Conservation (phyloP, 2,329 filamentous ascomycete species). For the Zymoseptoria pseudotritici region DNA sequence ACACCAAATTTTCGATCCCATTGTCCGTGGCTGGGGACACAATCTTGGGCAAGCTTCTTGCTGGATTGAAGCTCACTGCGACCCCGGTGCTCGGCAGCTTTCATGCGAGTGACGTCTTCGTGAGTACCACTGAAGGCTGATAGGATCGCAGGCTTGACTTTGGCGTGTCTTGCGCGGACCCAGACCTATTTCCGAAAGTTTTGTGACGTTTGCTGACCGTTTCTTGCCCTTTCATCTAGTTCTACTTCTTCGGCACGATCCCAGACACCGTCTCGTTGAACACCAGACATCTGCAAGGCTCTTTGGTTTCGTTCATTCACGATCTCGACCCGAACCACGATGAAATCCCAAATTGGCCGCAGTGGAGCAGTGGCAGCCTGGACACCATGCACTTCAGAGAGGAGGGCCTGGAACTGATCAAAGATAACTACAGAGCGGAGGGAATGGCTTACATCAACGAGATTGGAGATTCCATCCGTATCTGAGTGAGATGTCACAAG, state of each 20-base stretch:
- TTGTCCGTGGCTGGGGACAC: constrained; percentile 1
- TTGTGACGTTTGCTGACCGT: not conserved
- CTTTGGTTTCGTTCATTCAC: constrained; percentile 11
- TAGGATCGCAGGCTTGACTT: not conserved
- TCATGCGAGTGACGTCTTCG: constrained; percentile 12
- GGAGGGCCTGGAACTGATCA: constrained; percentile 9
- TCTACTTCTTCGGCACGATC: constrained; percentile 8
- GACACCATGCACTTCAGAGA: constrained; percentile 8
- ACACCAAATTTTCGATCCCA: constrained; percentile 4
- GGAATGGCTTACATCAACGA: constrained; percentile 6
- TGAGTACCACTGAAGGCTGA: not conserved
- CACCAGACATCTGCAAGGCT: constrained; percentile 5
- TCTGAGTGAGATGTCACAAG: not conserved
- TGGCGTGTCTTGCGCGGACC: not conserved
- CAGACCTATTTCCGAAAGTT: not conserved
- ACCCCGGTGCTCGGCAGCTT: constrained; percentile 12
- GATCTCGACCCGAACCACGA: constrained; percentile 11
- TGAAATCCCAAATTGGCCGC: constrained; percentile 10
- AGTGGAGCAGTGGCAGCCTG: constrained; percentile 2
- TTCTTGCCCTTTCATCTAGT: not conserved
- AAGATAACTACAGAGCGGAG: constrained; percentile 7
- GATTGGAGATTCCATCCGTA: constrained; percentile 3
- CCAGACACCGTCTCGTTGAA: constrained; percentile 7
- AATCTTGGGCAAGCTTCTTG: constrained; percentile 2
- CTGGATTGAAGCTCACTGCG: not conserved